These are phyloP conservation scores for Silene noctiflora DNA, from an alignment of 179 eudicot species.

Conservation along the genomic window DNA sequence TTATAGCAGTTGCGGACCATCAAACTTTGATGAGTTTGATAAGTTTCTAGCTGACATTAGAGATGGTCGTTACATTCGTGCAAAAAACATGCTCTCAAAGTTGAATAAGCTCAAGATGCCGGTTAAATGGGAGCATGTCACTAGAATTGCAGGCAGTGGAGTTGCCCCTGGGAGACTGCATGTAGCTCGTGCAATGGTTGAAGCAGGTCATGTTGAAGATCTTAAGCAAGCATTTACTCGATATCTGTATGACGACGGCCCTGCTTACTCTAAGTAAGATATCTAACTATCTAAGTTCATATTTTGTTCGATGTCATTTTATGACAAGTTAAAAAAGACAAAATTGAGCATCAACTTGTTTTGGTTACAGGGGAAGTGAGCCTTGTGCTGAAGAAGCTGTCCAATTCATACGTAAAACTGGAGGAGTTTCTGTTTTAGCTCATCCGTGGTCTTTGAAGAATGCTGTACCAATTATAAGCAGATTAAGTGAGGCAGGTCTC, in stretches of 20 bases:
- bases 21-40: slow-evolving; percentile 55
- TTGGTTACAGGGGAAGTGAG: slow-evolving; percentile 71
- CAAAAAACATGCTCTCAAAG: slow-evolving; percentile 76
- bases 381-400: slow-evolving; percentile 85
- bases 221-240: slow-evolving; percentile 86
- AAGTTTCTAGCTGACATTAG: slow-evolving; percentile 69
- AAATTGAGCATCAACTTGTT: slow-evolving; percentile 11
- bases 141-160: slow-evolving; percentile 83
- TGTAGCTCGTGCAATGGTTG: slow-evolving; percentile 95
- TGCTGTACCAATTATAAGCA: slow-evolving; percentile 53
- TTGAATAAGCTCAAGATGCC: slow-evolving; percentile 74
- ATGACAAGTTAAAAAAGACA: not conserved
- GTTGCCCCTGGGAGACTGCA: slow-evolving; percentile 98
- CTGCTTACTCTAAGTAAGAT: slow-evolving; percentile 89
- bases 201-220: slow-evolving; percentile 91
- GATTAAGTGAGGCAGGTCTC: slow-evolving; percentile 78
- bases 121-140: slow-evolving; percentile 74
- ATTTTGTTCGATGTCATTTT: not conserved
- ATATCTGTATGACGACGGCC: slow-evolving; percentile 93
- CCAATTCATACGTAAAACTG: slow-evolving; percentile 61
- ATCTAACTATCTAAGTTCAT: slow-evolving; percentile 9
- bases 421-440: slow-evolving; percentile 87
- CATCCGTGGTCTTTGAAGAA: slow-evolving; percentile 97
- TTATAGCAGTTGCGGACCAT: slow-evolving; percentile 88
- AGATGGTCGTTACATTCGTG: slow-evolving; percentile 86